These are phyloP conservation scores for Linum usitatissimum DNA, from an alignment of 345 rosid genomes.

Conservation along the genomic window DNA sequence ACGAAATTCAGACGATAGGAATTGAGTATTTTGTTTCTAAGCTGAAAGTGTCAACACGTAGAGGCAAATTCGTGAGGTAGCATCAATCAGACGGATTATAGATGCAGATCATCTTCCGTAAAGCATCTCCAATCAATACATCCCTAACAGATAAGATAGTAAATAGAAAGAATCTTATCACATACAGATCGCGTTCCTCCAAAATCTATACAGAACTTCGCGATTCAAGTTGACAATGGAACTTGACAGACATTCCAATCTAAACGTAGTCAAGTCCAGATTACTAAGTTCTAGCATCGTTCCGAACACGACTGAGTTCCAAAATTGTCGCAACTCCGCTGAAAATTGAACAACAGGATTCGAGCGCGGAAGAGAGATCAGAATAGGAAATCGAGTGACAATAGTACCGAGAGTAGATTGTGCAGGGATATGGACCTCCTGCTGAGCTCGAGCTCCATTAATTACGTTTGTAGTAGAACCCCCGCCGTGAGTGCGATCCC, in stretches of 20 bases:
- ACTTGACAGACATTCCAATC: background rate
- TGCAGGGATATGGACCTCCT: constrained; percentile 38
- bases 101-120: no score
- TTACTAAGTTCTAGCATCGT: background rate
- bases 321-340: background rate
- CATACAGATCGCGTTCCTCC: no score
- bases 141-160: no score
- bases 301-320: background rate
- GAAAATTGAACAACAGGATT: background rate
- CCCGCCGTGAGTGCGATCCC: constrained; percentile 16
- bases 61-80: no score
- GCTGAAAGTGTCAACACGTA: background rate
- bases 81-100: no score
- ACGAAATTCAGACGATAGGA: no score
- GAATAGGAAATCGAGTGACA: background rate
- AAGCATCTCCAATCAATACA: no score
- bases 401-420: constrained; percentile 53
- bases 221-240: no score
- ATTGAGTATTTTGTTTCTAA: no score
- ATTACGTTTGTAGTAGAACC: constrained; percentile 31
- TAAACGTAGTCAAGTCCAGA: background rate
- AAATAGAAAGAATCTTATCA: no score
- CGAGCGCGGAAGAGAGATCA: background rate
- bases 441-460: constrained; percentile 31
- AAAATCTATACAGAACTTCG: no score